Evolutionary conservation across 2,329 filamentous ascomycete species (phyloP).

Genomic region (Fusarium verrucosum): DNA sequence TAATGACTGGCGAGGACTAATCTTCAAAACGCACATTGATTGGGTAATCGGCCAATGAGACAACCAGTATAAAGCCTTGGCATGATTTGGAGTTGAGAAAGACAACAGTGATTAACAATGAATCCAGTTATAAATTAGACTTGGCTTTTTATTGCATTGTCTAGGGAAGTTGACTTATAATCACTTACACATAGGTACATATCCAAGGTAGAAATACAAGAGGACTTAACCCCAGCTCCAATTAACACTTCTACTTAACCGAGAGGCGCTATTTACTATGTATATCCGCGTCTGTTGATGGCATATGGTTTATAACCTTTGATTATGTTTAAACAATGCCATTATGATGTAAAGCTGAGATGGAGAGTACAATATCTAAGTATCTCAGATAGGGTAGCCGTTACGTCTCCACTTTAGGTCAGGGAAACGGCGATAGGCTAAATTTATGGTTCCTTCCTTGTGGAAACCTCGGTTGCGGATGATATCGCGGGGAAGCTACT

Average conservation of each 20-base stretch:
- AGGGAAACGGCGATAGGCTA: background rate
- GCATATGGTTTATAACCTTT: background rate
- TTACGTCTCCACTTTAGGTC: background rate
- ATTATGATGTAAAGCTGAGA: background rate
- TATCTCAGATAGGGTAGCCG: too few species aligned
- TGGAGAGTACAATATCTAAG: background rate
- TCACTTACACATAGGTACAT: background rate
- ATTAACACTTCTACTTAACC: background rate
- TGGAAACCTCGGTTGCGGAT: slow-evolving; percentile 38
- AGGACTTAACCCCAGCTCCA: background rate
- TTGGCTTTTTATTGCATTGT: too few species aligned
- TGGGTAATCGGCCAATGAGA: background rate
- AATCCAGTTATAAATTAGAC: too few species aligned
- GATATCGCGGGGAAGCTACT: slow-evolving; percentile 28
- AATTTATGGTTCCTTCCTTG: background rate
- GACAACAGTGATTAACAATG: background rate
- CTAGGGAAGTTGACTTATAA: too few species aligned
- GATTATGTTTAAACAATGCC: background rate
- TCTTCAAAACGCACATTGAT: background rate
- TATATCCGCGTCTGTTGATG: background rate
- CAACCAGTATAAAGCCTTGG: background rate
- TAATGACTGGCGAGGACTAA: too few species aligned
- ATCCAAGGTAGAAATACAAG: background rate
- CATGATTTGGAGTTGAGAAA: background rate
- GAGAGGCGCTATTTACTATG: background rate